Conservation (phyloP, 2,329 filamentous ascomycete species). For the Diplocarpon rosae region DNA sequence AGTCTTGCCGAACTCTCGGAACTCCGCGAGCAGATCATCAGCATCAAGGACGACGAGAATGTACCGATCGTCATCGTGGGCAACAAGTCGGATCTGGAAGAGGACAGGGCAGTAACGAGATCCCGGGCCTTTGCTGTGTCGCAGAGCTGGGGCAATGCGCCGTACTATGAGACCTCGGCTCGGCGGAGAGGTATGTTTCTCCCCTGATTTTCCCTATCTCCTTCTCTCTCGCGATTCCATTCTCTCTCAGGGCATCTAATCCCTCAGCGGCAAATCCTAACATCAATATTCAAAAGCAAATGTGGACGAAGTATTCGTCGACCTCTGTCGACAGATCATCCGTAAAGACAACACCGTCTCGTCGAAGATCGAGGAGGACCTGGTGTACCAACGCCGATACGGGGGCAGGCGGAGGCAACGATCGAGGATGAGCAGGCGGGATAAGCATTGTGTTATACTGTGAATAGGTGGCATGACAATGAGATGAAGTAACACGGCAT, state of each 20-base stretch:
- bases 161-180: constrained; percentile 64
- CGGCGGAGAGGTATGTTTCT: constrained; percentile 37
- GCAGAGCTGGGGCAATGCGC: constrained; percentile 59
- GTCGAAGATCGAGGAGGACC: constrained; percentile 12
- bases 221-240: background rate
- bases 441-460: constrained; percentile 4
- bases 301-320: constrained; percentile 61
- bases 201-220: background rate
- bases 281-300: constrained; percentile 34
- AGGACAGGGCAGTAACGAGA: constrained; percentile 55
- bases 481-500: background rate
- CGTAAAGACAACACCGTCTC: constrained; percentile 37
- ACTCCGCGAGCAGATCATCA: constrained; percentile 60
- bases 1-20: constrained; percentile 60
- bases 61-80: constrained; percentile 63
- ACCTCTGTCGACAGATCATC: constrained; percentile 57
- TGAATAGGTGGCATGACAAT: background rate
- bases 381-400: constrained; percentile 1
- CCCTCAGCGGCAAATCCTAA: background rate
- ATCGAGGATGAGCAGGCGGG: background rate
- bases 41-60: constrained; percentile 60
- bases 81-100: constrained; percentile 64
- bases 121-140: constrained; percentile 54
- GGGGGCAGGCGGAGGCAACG: background rate
- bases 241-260: background rate